Evolutionary conservation across 352 stramenopile genomes (phyloP).

Genomic region (Phytophthora lateralis): DNA sequence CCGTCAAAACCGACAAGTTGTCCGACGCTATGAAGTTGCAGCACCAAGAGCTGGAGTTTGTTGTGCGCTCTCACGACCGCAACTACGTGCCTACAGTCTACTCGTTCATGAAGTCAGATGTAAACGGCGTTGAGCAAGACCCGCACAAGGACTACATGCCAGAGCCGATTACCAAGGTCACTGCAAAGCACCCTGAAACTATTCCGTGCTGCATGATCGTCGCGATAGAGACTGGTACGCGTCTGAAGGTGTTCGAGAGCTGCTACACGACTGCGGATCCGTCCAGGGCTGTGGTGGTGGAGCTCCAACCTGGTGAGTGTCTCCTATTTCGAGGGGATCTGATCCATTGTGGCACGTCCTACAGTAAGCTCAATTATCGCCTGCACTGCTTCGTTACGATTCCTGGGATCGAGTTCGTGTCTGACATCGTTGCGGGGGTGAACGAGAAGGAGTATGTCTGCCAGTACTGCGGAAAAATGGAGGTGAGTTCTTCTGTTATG

Average conservation of each 20-base stretch:
- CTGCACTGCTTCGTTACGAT: slow-evolving; percentile 8
- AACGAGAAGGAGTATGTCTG: slow-evolving; percentile 2
- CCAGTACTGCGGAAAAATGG: not conserved
- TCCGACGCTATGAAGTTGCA: not conserved
- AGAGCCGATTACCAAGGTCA: no score
- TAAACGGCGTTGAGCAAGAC: not conserved
- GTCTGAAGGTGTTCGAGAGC: not conserved
- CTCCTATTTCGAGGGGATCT: not conserved
- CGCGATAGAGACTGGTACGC: not conserved
- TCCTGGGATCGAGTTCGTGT: not conserved
- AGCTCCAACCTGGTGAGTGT: not conserved
- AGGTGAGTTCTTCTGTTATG: not conserved
- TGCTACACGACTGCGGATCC: not conserved
- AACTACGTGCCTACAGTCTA: not conserved
- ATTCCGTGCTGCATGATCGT: no score
- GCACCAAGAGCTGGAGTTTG: not conserved
- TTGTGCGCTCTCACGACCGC: not conserved
- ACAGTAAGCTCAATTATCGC: not conserved
- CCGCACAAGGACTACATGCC: no score
- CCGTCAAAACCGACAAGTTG: not conserved
- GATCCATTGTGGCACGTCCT: not conserved
- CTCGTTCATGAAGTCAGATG: not conserved
- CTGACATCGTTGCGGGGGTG: slow-evolving; percentile 5
- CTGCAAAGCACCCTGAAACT: no score
- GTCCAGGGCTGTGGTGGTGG: not conserved